Evolutionary conservation across 306 rosid species (phyloP).

Genomic region (Sesbania bispinosa): DNA sequence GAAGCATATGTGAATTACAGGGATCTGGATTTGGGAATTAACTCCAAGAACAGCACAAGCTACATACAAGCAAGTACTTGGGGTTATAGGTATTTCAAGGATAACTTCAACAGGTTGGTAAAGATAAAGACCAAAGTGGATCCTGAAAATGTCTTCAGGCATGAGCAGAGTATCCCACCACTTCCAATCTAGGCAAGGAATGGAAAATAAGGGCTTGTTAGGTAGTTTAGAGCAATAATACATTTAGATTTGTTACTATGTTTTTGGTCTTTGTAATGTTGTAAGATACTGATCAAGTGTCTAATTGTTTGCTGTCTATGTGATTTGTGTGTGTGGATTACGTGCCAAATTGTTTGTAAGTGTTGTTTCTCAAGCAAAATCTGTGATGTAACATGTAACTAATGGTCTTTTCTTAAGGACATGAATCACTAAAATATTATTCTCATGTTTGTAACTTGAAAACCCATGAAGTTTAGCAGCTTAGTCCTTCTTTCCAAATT

Average conservation of each 20-base stretch:
- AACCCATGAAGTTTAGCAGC: too few species aligned
- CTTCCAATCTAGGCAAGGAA: constrained; percentile 14
- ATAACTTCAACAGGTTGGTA: constrained; percentile 40
- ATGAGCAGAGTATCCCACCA: constrained; percentile 52
- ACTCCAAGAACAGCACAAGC: constrained; percentile 35
- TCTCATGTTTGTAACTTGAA: background rate
- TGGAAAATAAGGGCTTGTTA: constrained; percentile 1
- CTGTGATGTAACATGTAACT: background rate
- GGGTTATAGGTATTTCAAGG: constrained; percentile 44
- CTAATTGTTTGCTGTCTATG: constrained; percentile 9
- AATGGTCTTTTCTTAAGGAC: background rate
- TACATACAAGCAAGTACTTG: constrained; percentile 33
- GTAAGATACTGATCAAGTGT: constrained; percentile 20
- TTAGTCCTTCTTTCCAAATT: too few species aligned
- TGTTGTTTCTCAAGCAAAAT: constrained; percentile 22
- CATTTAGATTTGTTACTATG: constrained; percentile 11
- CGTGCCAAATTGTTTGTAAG: constrained; percentile 3
- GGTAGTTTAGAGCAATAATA: constrained; percentile 18
- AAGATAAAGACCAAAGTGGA: constrained; percentile 42
- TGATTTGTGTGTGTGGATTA: background rate
- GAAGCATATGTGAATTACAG: constrained; percentile 47
- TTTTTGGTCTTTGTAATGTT: constrained; percentile 1
- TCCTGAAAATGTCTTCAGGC: constrained; percentile 49
- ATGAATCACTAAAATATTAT: background rate
- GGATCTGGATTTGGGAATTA: constrained; percentile 48